Conservation (phyloP, 768 basidiomycete species). For the Boletus speciosus region DNA sequence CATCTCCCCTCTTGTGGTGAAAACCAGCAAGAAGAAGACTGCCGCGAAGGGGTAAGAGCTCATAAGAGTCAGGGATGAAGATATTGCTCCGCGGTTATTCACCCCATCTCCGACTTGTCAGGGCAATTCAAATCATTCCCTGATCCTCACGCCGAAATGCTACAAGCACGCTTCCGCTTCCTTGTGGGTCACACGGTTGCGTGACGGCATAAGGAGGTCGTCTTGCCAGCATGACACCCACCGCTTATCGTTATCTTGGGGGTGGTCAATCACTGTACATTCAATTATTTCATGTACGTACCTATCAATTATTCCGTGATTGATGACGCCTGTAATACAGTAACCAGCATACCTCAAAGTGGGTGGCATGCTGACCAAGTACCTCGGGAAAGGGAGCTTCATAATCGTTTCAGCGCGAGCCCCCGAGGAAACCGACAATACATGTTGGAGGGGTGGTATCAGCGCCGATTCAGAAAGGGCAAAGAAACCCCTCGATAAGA, state of each 20-base stretch:
- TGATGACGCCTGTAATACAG: background rate
- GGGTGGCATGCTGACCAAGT: conserved; percentile 2
- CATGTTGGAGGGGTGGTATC: background rate
- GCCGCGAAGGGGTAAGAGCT: background rate
- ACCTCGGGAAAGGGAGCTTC: background rate
- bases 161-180: background rate
- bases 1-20: background rate
- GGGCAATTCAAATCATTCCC: conserved; percentile 6
- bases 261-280: background rate
- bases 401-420: background rate
- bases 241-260: conserved; percentile 5
- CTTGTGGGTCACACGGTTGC: background rate
- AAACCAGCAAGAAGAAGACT: background rate
- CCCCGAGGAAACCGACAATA: background rate
- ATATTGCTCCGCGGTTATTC: conserved; percentile 15
- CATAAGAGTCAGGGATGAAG: background rate
- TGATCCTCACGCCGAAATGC: conserved; percentile 16
- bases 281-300: conserved; percentile 3
- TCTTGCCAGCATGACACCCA: background rate
- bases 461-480: background rate
- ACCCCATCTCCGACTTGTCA: background rate
- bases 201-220: background rate
- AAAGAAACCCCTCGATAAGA: background rate
- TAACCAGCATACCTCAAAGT: background rate
- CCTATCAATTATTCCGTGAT: background rate